Conservation (phyloP, 2,329 filamentous ascomycete species). For the Harringtonia aguacate region DNA sequence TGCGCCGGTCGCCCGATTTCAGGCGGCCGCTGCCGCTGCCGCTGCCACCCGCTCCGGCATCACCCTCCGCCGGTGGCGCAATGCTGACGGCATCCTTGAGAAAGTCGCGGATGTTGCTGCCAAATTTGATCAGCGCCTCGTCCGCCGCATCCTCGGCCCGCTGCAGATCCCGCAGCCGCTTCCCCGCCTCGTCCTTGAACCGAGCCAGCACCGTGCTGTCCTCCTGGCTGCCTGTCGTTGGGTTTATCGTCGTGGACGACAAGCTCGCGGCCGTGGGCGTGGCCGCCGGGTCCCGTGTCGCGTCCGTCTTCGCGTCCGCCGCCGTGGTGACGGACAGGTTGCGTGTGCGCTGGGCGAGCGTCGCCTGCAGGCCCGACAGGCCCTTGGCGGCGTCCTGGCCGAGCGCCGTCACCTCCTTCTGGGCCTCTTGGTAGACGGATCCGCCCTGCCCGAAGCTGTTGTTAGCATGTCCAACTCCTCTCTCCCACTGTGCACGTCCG, state of each 20-base stretch:
- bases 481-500: too few species aligned
- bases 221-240: conserved; percentile 15
- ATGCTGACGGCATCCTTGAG: conserved; percentile 84
- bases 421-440: conserved; percentile 70
- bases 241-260: not conserved
- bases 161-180: conserved; percentile 80
- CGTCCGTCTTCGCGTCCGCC: conserved; percentile 15
- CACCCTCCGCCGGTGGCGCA: conserved; percentile 53
- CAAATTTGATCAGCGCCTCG: conserved; percentile 86
- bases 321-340: conserved; percentile 49
- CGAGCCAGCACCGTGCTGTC: conserved; percentile 58
- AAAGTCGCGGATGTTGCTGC: conserved; percentile 80
- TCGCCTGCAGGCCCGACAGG: conserved; percentile 57
- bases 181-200: conserved; percentile 66
- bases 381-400: conserved; percentile 75
- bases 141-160: conserved; percentile 92
- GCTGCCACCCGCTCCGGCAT: conserved; percentile 19
- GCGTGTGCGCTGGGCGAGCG: conserved; percentile 62
- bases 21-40: not conserved
- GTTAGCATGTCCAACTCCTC: not conserved
- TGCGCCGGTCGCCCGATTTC: conserved; percentile 17
- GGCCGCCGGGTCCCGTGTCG: conserved; percentile 18
- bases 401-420: conserved; percentile 72
- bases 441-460: conserved; percentile 49
- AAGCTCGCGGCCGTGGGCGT: conserved; percentile 33